A percentile compares a stretch with the other conserved stretches of the same genome.
Evolutionary conservation across 192 early-diverging fungal species (phyloP).

Genomic region (Linnemannia schmuckeri): DNA sequence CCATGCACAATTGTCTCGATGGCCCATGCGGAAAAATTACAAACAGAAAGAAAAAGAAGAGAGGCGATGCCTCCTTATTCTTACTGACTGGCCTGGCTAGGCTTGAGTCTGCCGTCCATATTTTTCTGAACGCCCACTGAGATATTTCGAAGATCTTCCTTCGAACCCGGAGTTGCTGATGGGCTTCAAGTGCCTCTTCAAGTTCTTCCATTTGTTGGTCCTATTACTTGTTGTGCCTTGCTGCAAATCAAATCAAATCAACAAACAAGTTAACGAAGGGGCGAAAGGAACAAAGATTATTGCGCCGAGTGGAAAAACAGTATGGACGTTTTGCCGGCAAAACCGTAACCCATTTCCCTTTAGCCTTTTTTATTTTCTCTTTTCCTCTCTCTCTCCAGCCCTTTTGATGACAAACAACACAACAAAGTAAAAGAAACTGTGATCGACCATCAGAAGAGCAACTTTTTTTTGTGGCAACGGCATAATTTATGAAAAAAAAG

Average conservation of each 20-base stretch:
- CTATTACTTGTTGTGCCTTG: neutral
- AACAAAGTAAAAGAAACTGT: no score
- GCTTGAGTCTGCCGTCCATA: no score
- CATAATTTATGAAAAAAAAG: no score
- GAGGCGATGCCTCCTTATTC: no score
- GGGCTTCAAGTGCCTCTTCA: no score
- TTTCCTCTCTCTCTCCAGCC: neutral
- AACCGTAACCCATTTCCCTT: neutral
- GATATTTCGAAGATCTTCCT: no score
- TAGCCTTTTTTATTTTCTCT: neutral
- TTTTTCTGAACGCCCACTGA: no score
- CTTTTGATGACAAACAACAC: neutral
- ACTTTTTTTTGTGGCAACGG: no score
- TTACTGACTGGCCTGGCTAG: no score
- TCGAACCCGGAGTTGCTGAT: no score
- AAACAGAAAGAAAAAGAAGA: neutral
- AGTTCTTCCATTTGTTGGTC: no score
- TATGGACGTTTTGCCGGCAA: neutral
- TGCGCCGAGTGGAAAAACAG: neutral
- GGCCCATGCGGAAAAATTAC: neutral
- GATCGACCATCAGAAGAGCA: no score
- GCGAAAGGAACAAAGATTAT: neutral
- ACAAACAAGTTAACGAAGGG: neutral
- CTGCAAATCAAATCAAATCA: neutral
- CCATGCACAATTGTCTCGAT: neutral